Conservation (phyloP, 495 filamentous ascomycete species). For the Aspergillus ostianus region DNA sequence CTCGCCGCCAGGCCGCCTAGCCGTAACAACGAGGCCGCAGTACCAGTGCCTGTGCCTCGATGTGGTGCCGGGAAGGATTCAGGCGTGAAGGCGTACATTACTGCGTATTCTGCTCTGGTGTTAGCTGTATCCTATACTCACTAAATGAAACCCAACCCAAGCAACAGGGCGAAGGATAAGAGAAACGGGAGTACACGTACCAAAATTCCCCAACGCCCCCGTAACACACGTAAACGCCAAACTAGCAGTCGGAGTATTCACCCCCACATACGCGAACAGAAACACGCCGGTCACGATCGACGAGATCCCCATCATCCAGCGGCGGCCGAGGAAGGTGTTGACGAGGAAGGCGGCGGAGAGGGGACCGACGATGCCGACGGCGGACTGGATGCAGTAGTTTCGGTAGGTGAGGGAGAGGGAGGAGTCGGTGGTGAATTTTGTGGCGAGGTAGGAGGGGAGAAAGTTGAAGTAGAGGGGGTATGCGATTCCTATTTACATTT, state of each 20-base stretch:
- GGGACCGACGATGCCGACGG: conserved; percentile 30
- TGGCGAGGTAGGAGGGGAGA: conserved; percentile 34
- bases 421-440: conserved; percentile 24
- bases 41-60: conserved; percentile 50
- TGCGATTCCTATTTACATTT: conserved; percentile 23
- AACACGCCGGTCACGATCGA: conserved; percentile 32
- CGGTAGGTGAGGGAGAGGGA: conserved; percentile 31
- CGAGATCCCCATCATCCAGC: conserved; percentile 37
- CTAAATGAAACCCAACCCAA: too few species aligned
- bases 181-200: conserved; percentile 10
- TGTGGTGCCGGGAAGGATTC: conserved; percentile 56
- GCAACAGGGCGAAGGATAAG: neutral
- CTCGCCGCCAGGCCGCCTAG: conserved; percentile 32
- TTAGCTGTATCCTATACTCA: neutral
- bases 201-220: conserved; percentile 31
- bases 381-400: conserved; percentile 35
- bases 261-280: conserved; percentile 34
- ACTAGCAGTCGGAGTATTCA: conserved; percentile 22
- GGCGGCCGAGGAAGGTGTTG: conserved; percentile 29
- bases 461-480: conserved; percentile 38
- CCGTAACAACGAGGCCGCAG: conserved; percentile 35
- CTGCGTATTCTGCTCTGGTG: conserved; percentile 36
- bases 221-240: conserved; percentile 33
- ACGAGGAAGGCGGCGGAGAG: conserved; percentile 28
- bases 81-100: conserved; percentile 57